Percentiles rank a stretch among this genome's conserved stretches.
Evolutionary conservation across 441 rosid species (phyloP).

Genomic region (Aleurites moluccanus): DNA sequence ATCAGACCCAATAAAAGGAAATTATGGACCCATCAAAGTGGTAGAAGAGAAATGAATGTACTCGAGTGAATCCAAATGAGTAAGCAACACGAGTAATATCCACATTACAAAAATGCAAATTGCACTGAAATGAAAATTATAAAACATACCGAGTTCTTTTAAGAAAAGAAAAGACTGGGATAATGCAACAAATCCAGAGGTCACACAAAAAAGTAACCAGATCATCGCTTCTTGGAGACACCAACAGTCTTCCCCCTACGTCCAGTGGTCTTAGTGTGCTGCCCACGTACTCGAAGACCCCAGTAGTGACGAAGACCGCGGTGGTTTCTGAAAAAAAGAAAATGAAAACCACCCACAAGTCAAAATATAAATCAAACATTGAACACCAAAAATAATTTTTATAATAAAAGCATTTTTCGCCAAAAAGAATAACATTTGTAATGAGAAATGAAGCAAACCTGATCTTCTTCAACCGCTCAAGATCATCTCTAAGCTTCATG

Average conservation of each 20-base stretch:
- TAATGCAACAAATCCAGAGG: neutral
- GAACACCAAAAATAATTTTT: neutral
- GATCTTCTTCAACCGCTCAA: conserved; percentile 90
- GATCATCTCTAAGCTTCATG: conserved; percentile 96
- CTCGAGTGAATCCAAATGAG: conserved; percentile 12
- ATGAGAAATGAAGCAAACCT: conserved; percentile 35
- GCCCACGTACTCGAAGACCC: conserved; percentile 93
- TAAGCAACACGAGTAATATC: conserved; percentile 7
- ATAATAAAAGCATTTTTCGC: neutral
- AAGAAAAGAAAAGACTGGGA: neutral
- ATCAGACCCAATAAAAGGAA: too few species aligned
- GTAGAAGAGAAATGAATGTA: too few species aligned
- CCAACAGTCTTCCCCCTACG: conserved; percentile 92
- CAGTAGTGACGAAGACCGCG: conserved; percentile 95
- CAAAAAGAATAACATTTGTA: neutral
- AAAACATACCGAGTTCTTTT: neutral
- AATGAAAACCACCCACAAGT: neutral
- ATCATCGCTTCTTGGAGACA: conserved; percentile 91
- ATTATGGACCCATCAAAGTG: too few species aligned
- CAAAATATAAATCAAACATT: neutral
- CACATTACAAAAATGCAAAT: conserved; percentile 8
- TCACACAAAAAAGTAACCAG: neutral
- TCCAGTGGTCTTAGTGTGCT: conserved; percentile 93
- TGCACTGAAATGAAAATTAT: neutral
- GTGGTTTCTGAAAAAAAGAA: conserved; percentile 61